Evolutionary conservation across 768 basidiomycete species (phyloP), one percentile per base, ranked within the genome.

Genomic region (Artomyces pyxidatus): DNA sequence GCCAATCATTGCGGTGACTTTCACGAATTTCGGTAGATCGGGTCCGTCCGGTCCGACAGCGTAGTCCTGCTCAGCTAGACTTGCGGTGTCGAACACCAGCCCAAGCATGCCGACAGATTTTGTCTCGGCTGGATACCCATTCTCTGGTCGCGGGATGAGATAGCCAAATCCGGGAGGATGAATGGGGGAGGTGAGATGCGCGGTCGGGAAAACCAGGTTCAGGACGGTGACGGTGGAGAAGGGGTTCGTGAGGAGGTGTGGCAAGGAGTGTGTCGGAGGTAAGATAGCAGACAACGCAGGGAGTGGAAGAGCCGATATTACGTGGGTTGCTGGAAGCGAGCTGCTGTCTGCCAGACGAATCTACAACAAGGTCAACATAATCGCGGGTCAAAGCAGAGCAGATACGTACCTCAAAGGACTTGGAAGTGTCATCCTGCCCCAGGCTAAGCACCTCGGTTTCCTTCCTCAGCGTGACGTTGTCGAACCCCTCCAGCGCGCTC

Each of bases 161-260:
- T 93, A 97, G 8, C 95, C 95, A 62, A 97, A 99, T 3, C 95
- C 95, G 2, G 74, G 73, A 0, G 92, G 91, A 57, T 91, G 85
- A 42, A 94, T 73, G 21, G 62, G 58, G 21, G 62, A 50, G 67
- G 60, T 29, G 57, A 45, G 21, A 69, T 63, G 26, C 75, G 61
- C 53, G 62, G 47, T 61, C 38, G 80, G 69, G 69, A 95, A 97
- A 54, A 97, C 77, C 59, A 98, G 71, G 69, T 90, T 95, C 56
- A 93, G 69, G 30, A 96, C 89, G n/a, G 78, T 81, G 49, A 97
- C 91, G 9, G 85, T 83, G 21, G 92, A 83, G 32, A 74, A 71
- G 0, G 83, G 76, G 61, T 89, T 92, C n/a, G 72, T 64, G 4
- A 65, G 71, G 14, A 94, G 75, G 54, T 89, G 74, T 0, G 89